phyloP scores from a whole-genome alignment of 306 rosid genomes.

The Pachyrhizus erosus region DNA sequence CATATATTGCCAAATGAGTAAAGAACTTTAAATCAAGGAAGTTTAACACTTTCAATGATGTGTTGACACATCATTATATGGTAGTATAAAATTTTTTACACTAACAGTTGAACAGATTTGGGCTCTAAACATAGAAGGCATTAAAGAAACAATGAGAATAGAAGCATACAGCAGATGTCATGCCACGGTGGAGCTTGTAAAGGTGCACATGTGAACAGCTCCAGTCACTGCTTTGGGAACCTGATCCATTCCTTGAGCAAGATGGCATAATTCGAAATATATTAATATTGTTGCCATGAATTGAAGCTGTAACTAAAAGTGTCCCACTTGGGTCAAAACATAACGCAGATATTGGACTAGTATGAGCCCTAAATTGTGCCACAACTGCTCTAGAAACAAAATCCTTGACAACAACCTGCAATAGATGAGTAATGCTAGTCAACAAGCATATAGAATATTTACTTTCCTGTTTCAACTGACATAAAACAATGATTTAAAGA shows the following conservation, averaged over 20 bases:
- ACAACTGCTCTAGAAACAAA: constrained; percentile 74
- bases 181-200: constrained; percentile 93
- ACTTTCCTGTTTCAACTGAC: constrained; percentile 37
- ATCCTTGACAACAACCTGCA: constrained; percentile 91
- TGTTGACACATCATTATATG: constrained; percentile 14
- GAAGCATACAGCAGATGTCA: constrained; percentile 85
- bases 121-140: constrained; percentile 29
- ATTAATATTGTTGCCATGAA: constrained; percentile 87
- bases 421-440: constrained; percentile 37
- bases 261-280: constrained; percentile 88
- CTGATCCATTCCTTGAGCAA: constrained; percentile 64
- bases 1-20: background rate
- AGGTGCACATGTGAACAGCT: constrained; percentile 86
- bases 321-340: constrained; percentile 97
- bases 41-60: constrained; percentile 22
- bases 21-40: constrained; percentile 28
- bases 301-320: constrained; percentile 87
- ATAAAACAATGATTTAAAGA: constrained; percentile 13
- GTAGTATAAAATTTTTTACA: background rate
- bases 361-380: constrained; percentile 89
- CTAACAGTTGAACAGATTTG: constrained; percentile 34
- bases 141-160: constrained; percentile 41
- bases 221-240: constrained; percentile 69
- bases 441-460: constrained; percentile 33
- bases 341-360: constrained; percentile 88